Evolutionary conservation across 805 yeast genomes (phyloP), one percentile per base, ranked within the genome.

Genomic region (Sugiyamaella marilandica): DNA sequence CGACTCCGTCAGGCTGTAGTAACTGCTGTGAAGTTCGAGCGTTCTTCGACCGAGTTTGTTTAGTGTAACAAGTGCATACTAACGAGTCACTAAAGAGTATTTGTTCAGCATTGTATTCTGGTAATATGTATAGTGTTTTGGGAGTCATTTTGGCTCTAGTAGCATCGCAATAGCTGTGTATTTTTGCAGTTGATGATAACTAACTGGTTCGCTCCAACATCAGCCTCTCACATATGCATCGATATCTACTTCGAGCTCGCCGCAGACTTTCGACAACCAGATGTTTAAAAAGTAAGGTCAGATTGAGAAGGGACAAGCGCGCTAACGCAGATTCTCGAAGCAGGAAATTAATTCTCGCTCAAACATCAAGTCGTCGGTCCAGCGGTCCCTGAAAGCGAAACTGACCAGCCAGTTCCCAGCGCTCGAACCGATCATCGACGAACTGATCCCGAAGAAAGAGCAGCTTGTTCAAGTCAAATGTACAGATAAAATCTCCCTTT

Each of bases 351-450:
- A 89, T 62, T 85, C 96, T 8, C 84, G 94, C 59, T 83, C 97
- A 11, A 92, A 92, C 65, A 84, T 91, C 69, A 91, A 91, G 70
- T 87, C 96, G 0, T 91, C 97, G 1, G 91, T 86, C n/a, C 96
- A 90, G 69, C 80, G 97, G 68, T 85, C 85, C n/a, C 75, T 92
- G 59, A 87, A 87, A 65, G 59, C 85, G 16, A 87, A 83, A 62
- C 76, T 91, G 50, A 85, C 85, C 1, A 73, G 75, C 2, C 89
- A 84, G 68, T 91, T 83, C 65, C 90, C 89, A 18, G 72, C 70
- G n/a, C 69, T 89, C 58, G 95, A 87, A 63, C 79, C 82, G 5
- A 82, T 79, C 10, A 84, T 91, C 44, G 97, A 91, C 62, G 85
- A 80, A 49, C 72, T 90, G 55, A 79, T 90, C 62, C 97, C 97